Evolutionary conservation across 177 flowering plant species (phyloP), one percentile per base, ranked within the genome.

Genomic region (Tripterygium wilfordii): DNA sequence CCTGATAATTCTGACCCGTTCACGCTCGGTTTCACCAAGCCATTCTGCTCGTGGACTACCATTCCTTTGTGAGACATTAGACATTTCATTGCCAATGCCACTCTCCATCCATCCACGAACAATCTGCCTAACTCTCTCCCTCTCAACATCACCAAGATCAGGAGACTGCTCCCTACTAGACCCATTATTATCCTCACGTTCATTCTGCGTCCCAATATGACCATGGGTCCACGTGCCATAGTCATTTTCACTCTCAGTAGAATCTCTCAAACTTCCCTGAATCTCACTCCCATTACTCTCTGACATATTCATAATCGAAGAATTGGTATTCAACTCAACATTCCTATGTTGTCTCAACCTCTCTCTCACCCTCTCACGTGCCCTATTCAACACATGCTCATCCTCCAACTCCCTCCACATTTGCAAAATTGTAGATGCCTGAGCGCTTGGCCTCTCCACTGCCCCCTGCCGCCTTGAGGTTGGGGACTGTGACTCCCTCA

Each of bases 331-430:
- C 16, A 79, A 71, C 6, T 73, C 81, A 21, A 70, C 75, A 64
- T 70, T 73, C 45, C 73, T 68, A 51, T 68, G 88, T 30, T 83
- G 95, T 57, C 82, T 66, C 69, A 79, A 66, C 55, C 88, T 74
- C 27, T 70, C 87, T 48, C 90, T 74, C 33, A 75, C 81, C 65
- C 95, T 75, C 45, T 60, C 95, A 10, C 88, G 79, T 7, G 95
- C 83, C 56, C 72, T 79, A 49, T 56, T 81, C 53, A 89, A 58
- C 52, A 73, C 42, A 21, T 94, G 97, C 45, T 85, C 97, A 53
- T 87, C 99, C 72, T 94, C 99, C 70, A 94, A 66, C 69, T 90
- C 99, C 59, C 99, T 56, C 99, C 99, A 94, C 99, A 90, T 90
- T 59, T 87, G 97, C 64, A 87, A 56, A 31, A 94, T 79, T 8